A percentile compares a stretch with the other conserved stretches of the same genome.
Evolutionary conservation across 2,329 filamentous ascomycete genomes (phyloP).

Genomic region (Beauveria brongniartii): DNA sequence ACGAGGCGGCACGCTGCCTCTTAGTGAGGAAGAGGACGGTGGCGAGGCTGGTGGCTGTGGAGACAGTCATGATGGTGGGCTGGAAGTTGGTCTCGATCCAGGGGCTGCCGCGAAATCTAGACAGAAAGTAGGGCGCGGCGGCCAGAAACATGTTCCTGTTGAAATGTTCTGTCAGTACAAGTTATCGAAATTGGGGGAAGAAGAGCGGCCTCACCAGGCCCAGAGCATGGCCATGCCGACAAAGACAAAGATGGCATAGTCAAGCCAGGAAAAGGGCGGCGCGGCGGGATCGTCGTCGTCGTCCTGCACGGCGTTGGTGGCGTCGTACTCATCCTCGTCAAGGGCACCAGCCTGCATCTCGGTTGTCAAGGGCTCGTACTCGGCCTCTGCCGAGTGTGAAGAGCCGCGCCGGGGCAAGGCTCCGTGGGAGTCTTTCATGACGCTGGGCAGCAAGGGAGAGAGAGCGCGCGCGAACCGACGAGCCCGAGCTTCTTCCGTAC

Average conservation of each 20-base stretch:
- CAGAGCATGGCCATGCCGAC: constrained; percentile 92
- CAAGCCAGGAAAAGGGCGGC: constrained; percentile 68
- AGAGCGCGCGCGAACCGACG: too few relatives aligned
- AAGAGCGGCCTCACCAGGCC: constrained; percentile 65
- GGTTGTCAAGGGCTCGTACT: constrained; percentile 11
- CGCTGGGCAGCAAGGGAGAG: not conserved
- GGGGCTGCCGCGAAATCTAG: constrained; percentile 62
- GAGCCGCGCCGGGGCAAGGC: constrained; percentile 9
- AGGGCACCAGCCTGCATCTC: constrained; percentile 11
- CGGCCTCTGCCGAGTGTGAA: constrained; percentile 8
- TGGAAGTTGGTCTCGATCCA: constrained; percentile 80
- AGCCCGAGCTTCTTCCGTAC: too few relatives aligned
- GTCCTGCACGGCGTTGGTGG: constrained; percentile 13
- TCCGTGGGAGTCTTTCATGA: constrained; percentile 9
- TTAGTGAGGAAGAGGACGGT: constrained; percentile 71
- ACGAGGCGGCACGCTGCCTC: constrained; percentile 74
- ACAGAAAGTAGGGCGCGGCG: constrained; percentile 85
- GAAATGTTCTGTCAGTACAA: not conserved
- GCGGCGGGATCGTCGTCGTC: not conserved
- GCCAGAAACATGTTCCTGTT: constrained; percentile 96
- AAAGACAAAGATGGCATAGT: constrained; percentile 78
- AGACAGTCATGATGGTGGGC: constrained; percentile 78
- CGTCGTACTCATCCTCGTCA: constrained; percentile 26
- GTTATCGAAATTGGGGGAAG: not conserved
- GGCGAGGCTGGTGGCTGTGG: constrained; percentile 72